Percentiles rank a stretch among this genome's conserved stretches.
Evolutionary conservation across 495 filamentous ascomycete genomes (phyloP).

Genomic region (Podospora didyma): DNA sequence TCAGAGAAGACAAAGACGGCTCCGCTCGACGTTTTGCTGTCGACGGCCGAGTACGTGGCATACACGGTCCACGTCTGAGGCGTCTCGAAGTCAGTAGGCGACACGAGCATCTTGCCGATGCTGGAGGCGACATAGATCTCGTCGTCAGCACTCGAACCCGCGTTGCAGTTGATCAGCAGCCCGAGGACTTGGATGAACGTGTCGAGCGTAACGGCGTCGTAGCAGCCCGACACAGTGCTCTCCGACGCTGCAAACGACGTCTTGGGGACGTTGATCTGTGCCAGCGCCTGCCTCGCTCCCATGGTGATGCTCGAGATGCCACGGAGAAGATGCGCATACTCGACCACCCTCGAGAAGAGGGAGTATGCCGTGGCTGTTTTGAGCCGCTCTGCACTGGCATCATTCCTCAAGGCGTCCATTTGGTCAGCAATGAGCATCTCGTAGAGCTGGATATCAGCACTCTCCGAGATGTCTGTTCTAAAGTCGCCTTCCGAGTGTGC

Average conservation of each 20-base stretch:
- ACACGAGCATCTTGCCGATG: not conserved
- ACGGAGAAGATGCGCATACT: slow-evolving; percentile 25
- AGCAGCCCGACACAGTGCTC: slow-evolving; percentile 16
- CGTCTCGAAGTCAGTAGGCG: not conserved
- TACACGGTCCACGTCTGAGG: no score
- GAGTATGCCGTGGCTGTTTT: slow-evolving; percentile 17
- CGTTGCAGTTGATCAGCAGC: slow-evolving; percentile 22
- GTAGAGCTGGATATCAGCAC: no score
- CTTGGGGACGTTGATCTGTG: slow-evolving; percentile 9
- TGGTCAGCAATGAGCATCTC: not conserved
- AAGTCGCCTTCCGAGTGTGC: no score
- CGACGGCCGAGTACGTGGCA: no score
- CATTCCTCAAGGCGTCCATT: not conserved
- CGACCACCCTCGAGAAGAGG: slow-evolving; percentile 22
- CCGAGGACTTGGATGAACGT: slow-evolving; percentile 32
- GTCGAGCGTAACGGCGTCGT: slow-evolving; percentile 26
- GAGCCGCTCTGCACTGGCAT: slow-evolving; percentile 7
- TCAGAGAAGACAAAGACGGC: no score
- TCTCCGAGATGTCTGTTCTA: no score
- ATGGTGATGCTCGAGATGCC: slow-evolving; percentile 25
- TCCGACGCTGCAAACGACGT: slow-evolving; percentile 6
- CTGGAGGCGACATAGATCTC: not conserved
- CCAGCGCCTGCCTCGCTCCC: slow-evolving; percentile 18
- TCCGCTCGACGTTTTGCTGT: no score
- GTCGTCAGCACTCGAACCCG: not conserved